phyloP scores from a whole-genome alignment of 805 yeast genomes.

The Ogataea chonburiensis region DNA sequence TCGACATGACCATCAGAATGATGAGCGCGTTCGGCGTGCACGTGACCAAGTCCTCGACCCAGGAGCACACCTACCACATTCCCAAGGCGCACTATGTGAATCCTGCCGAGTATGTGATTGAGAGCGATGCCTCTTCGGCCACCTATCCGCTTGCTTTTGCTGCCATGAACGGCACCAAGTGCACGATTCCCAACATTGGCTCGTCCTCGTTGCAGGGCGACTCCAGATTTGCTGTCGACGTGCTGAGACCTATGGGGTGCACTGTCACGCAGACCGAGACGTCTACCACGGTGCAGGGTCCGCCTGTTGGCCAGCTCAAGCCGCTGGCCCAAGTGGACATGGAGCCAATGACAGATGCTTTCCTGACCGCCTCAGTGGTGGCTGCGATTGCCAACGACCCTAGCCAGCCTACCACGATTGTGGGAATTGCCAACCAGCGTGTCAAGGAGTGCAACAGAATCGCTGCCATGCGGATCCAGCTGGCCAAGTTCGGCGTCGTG shows the following conservation, averaged over 20 bases:
- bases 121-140: slow-evolving; percentile 96
- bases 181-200: slow-evolving; percentile 94
- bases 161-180: slow-evolving; percentile 90
- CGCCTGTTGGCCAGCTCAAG: slow-evolving; percentile 63
- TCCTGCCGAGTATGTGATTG: slow-evolving; percentile 84
- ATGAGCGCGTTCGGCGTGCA: slow-evolving; percentile 86
- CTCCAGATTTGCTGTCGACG: slow-evolving; percentile 93
- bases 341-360: slow-evolving; percentile 99
- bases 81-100: slow-evolving; percentile 80
- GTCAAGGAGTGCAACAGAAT: slow-evolving; percentile 97
- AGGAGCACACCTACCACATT: slow-evolving; percentile 83
- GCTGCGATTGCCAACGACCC: slow-evolving; percentile 78
- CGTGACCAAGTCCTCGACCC: slow-evolving; percentile 67
- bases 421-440: slow-evolving; percentile 96
- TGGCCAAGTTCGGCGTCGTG: slow-evolving; percentile 85
- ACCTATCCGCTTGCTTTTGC: slow-evolving; percentile 98
- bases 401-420: slow-evolving; percentile 65
- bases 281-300: slow-evolving; percentile 91
- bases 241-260: slow-evolving; percentile 94
- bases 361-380: slow-evolving; percentile 92
- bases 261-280: slow-evolving; percentile 75
- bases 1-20: slow-evolving; percentile 96
- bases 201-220: slow-evolving; percentile 92
- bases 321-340: slow-evolving; percentile 81
- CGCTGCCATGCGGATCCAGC: slow-evolving; percentile 86